Conservation (phyloP, 805 yeast species). For the Metschnikowia gruessii region DNA sequence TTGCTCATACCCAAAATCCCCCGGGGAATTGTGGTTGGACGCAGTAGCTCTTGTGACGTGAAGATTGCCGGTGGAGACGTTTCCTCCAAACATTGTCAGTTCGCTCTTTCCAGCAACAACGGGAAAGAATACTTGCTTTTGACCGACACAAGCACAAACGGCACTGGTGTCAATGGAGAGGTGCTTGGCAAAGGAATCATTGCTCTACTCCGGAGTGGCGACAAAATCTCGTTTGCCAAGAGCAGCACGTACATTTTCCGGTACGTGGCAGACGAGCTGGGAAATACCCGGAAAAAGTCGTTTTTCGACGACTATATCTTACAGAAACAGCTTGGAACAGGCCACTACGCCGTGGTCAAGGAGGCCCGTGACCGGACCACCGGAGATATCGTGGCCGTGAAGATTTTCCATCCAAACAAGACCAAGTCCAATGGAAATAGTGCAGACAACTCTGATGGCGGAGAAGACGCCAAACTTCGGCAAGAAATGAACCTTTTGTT, state of each 20-base stretch:
- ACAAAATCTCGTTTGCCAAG: slow-evolving; percentile 55
- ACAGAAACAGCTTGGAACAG: slow-evolving; percentile 65
- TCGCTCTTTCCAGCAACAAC: slow-evolving; percentile 41
- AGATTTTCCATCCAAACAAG: slow-evolving; percentile 62
- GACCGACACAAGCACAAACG: slow-evolving; percentile 61
- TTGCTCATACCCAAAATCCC: slow-evolving; percentile 24
- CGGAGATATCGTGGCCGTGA: slow-evolving; percentile 67
- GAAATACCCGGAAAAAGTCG: slow-evolving; percentile 26
- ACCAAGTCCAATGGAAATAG: slow-evolving; percentile 13
- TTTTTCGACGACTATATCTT: slow-evolving; percentile 57
- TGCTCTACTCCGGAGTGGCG: slow-evolving; percentile 58
- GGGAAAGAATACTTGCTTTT: slow-evolving; percentile 41
- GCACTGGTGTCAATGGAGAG: slow-evolving; percentile 62
- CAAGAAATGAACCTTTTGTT: slow-evolving; percentile 67
- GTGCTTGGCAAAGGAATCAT: slow-evolving; percentile 48
- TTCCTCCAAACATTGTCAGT: slow-evolving; percentile 61
- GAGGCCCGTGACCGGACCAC: slow-evolving; percentile 58
- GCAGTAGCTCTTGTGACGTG: slow-evolving; percentile 61
- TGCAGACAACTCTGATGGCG: slow-evolving; percentile 14
- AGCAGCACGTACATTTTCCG: slow-evolving; percentile 49
- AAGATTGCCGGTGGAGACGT: slow-evolving; percentile 55
- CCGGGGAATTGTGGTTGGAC: slow-evolving; percentile 42
- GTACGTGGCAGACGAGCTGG: slow-evolving; percentile 32
- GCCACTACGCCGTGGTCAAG: slow-evolving; percentile 80
- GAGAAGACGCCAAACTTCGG: slow-evolving; percentile 40